phyloP scores from a whole-genome alignment of 2,329 filamentous ascomycete species.

The Chaetoscypha palmicola region DNA sequence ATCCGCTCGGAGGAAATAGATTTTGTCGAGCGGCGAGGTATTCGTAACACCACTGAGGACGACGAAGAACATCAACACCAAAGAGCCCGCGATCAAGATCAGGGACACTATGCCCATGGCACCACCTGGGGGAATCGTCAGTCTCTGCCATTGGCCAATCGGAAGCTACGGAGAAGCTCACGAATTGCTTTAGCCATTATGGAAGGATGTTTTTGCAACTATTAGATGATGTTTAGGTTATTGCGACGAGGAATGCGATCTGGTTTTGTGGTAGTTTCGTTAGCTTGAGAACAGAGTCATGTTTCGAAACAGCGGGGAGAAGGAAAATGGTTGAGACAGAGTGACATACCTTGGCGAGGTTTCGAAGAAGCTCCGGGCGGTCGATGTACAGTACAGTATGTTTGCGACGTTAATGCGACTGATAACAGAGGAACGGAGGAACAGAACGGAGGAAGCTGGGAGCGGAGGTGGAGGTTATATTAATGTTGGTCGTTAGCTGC shows the following conservation, averaged over 20 bases:
- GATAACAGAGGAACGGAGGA: not conserved
- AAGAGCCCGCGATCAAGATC: slow-evolving; percentile 52
- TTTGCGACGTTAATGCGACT: not conserved
- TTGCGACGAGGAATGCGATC: not conserved
- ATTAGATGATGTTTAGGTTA: not conserved
- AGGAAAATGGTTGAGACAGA: not conserved
- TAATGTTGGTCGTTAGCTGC: not conserved
- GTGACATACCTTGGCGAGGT: slow-evolving; percentile 4
- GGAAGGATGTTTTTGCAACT: not conserved
- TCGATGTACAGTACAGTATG: no score
- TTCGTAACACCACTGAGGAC: slow-evolving; percentile 54
- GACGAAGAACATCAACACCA: slow-evolving; percentile 59
- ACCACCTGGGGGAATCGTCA: slow-evolving; percentile 38
- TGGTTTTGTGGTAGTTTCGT: not conserved
- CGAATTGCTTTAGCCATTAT: not conserved
- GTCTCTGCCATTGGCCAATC: not conserved
- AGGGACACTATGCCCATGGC: slow-evolving; percentile 50
- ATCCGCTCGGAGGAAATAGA: slow-evolving; percentile 80
- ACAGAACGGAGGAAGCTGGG: not conserved
- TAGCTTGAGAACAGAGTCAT: not conserved
- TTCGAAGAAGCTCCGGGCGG: not conserved
- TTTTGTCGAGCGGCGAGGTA: slow-evolving; percentile 55
- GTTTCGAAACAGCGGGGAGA: not conserved
- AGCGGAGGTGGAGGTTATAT: not conserved
- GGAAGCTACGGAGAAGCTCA: not conserved